These are phyloP conservation scores for Cinnamomum chago DNA, from an alignment of 164 flowering plant genomes.

Conservation along the genomic window DNA sequence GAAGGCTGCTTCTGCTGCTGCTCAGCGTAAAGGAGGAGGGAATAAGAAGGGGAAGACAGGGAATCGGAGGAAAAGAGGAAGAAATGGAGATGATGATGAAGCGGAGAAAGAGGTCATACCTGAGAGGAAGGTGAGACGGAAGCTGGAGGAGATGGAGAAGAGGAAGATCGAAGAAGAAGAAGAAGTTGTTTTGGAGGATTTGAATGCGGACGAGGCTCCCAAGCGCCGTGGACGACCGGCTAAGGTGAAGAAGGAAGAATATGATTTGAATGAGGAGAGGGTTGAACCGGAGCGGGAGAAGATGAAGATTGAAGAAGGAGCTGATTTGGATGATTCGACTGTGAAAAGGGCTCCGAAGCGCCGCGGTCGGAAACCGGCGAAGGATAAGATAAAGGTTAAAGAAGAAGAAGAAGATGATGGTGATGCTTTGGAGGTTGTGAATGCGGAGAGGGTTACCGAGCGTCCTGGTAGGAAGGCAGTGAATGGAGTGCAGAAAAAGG, in stretches of 20 bases:
- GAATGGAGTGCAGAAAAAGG: not conserved
- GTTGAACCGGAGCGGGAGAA: not conserved
- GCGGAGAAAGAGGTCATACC: constrained; percentile 1
- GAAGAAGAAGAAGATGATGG: not conserved
- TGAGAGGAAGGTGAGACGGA: not conserved
- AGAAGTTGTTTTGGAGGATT: not conserved
- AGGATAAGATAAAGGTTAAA: not conserved
- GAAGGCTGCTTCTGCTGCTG: not conserved
- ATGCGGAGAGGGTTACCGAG: not conserved
- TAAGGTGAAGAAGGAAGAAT: not conserved
- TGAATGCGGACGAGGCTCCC: not conserved
- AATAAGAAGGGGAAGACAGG: not conserved
- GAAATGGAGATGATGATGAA: not conserved
- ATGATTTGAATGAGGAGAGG: not conserved
- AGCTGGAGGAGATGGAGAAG: not conserved
- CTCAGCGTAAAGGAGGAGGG: not conserved
- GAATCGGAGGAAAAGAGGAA: not conserved
- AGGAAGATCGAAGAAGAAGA: not conserved
- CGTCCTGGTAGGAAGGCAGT: not conserved
- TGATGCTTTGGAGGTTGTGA: not conserved
- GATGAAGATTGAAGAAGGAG: not conserved
- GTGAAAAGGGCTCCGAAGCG: not conserved
- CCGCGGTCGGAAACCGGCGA: not conserved
- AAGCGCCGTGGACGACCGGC: not conserved
- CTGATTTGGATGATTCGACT: not conserved